Evolutionary conservation across 148 eudicot species (phyloP), one percentile per base, ranked within the genome.

Genomic region (Simmondsia chinensis): DNA sequence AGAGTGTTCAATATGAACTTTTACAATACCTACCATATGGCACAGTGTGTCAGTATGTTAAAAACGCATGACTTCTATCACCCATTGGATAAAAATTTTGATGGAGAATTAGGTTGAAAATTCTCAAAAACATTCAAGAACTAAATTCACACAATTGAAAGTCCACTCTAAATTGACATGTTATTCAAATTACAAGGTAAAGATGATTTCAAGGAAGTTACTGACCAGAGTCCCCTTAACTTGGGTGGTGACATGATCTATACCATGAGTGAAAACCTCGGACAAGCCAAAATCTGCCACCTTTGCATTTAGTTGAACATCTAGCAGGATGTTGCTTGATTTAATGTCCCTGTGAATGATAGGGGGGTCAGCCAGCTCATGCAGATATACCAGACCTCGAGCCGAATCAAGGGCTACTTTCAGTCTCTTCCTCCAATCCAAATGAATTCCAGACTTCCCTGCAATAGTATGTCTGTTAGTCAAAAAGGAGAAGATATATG

Each of bases 171-270:
- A n/a, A n/a, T n/a, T n/a, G n/a, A n/a, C n/a, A n/a, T n/a, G n/a
- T n/a, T n/a, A n/a, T n/a, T n/a, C n/a, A n/a, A n/a, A n/a, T n/a
- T n/a, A 14, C 2, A 18, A 46, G 31, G 16, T 9, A 17, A 20
- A 35, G 12, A 54, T 9, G 9, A 16, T 9, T 19, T 0, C 7
- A 41, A 35, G 40, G 14, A 33, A 31, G 45, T n/a, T 1, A 47
- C 70, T 72, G 46, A 88, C 97, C 79, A 91, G 17, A 35, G 97
- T 91, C 29, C 97, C 97, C 62, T 85, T 91, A n/a, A 91, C 94
- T 70, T 85, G 94, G 55, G 97, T 85, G 29, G 97, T 75, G 33
- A 85, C 64, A 46, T 85, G 81, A 29, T 62, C 79, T 48, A 39
- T 75, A 16, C 56, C 49, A 35, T 74, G 87, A 9, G 65, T 63